A percentile compares a stretch with the other conserved stretches of the same genome.
These are phyloP conservation scores for Yarrowia sp. DNA, from an alignment of 805 yeast genomes.

Conservation along the genomic window DNA sequence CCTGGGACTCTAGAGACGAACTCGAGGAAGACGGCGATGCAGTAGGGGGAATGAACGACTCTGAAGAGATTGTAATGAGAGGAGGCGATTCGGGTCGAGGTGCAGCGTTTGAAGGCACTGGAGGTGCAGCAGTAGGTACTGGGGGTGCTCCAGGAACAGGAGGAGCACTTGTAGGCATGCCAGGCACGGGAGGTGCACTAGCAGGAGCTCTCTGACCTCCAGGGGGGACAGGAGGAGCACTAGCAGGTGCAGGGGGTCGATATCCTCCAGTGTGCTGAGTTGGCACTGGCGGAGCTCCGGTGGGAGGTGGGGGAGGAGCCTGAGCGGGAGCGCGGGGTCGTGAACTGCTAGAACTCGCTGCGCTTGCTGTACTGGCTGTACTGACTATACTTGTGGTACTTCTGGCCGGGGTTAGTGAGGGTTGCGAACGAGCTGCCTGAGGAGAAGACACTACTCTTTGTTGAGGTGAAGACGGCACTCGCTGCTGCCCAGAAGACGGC, in stretches of 20 bases:
- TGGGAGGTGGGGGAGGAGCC: conserved; percentile 16
- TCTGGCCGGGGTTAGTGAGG: conserved; percentile 21
- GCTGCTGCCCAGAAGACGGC: not conserved
- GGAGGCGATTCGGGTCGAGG: not conserved
- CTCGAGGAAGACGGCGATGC: conserved; percentile 1
- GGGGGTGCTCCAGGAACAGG: not conserved
- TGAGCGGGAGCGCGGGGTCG: not conserved
- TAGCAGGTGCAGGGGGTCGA: too few relatives aligned
- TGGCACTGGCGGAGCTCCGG: not conserved
- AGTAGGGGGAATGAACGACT: not conserved
- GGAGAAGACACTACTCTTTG: not conserved
- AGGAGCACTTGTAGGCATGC: not conserved
- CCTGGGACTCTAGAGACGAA: conserved; percentile 2
- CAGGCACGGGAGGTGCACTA: too few relatives aligned
- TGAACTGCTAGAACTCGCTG: not conserved
- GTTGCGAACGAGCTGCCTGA: conserved; percentile 7
- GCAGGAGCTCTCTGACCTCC: not conserved
- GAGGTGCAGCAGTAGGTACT: conserved; percentile 9
- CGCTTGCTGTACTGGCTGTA: not conserved
- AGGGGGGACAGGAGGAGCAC: not conserved
- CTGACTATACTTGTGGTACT: conserved; percentile 1
- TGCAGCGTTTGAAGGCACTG: not conserved
- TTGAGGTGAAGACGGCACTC: not conserved
- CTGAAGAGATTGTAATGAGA: not conserved
- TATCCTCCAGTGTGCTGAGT: not conserved